These are phyloP conservation scores for Xylariaceae sp. DNA, from an alignment of 2,329 filamentous ascomycete genomes.

Conservation along the genomic window DNA sequence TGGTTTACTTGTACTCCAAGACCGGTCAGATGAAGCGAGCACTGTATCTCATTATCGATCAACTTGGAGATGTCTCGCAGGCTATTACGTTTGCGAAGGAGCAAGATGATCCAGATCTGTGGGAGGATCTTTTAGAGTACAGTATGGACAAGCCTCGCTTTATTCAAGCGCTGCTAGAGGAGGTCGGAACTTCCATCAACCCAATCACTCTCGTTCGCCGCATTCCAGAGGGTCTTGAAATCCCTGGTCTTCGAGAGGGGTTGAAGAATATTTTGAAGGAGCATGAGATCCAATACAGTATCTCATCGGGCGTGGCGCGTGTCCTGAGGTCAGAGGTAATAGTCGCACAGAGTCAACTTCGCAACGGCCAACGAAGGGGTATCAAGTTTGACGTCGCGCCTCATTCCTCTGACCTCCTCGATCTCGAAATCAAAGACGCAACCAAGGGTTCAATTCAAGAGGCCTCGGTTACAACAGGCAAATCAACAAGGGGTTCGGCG, in stretches of 20 bases:
- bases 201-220: conserved; percentile 84
- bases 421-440: conserved; percentile 39
- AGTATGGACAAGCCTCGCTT: conserved; percentile 97
- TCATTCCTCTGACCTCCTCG: conserved; percentile 39
- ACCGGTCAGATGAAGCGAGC: conserved; percentile 91
- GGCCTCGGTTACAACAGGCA: conserved; percentile 19
- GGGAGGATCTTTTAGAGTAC: conserved; percentile 91
- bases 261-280: conserved; percentile 89
- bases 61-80: conserved; percentile 83
- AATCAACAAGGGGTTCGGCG: conserved; percentile 21
- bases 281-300: conserved; percentile 90
- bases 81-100: conserved; percentile 94
- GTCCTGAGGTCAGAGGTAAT: conserved; percentile 86
- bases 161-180: conserved; percentile 84
- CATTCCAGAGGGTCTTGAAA: conserved; percentile 89
- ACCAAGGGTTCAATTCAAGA: conserved; percentile 24
- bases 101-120: conserved; percentile 85
- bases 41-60: conserved; percentile 86
- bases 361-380: conserved; percentile 72
- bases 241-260: conserved; percentile 83
- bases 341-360: conserved; percentile 72
- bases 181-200: conserved; percentile 90
- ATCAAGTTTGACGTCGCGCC: conserved; percentile 79
- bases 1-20: conserved; percentile 94
- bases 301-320: conserved; percentile 81